These are phyloP conservation scores for Jackrogersella minutella DNA, from an alignment of 495 filamentous ascomycete genomes.

Conservation along the genomic window DNA sequence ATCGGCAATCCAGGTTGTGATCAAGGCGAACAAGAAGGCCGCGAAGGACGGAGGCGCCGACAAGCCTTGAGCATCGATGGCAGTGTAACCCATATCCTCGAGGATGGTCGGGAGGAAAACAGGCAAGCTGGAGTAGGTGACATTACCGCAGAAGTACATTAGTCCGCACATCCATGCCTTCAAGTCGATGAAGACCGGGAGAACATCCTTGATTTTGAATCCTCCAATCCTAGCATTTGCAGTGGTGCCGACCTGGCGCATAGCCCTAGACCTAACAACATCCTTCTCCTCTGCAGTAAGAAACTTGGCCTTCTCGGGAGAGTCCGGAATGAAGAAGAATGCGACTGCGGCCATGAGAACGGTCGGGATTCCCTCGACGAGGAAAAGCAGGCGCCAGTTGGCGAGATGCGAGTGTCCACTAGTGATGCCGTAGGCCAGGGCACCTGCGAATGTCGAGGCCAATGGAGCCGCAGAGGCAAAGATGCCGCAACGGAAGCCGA, in stretches of 20 bases:
- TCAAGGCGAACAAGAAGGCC: slow-evolving; percentile 70
- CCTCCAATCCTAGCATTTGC: slow-evolving; percentile 52
- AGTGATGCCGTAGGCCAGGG: slow-evolving; percentile 80
- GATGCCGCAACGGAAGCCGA: slow-evolving; percentile 75
- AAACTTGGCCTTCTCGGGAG: slow-evolving; percentile 69
- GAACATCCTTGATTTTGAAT: slow-evolving; percentile 65
- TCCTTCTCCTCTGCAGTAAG: slow-evolving; percentile 72
- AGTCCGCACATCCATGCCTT: slow-evolving; percentile 55
- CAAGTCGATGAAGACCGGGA: slow-evolving; percentile 61
- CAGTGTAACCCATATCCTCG: slow-evolving; percentile 75
- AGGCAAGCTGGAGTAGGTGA: slow-evolving; percentile 76
- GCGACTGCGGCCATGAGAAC: slow-evolving; percentile 66
- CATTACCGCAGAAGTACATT: slow-evolving; percentile 60
- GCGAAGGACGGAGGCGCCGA: slow-evolving; percentile 80
- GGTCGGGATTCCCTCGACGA: slow-evolving; percentile 78
- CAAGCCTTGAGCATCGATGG: slow-evolving; percentile 76
- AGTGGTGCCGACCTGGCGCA: slow-evolving; percentile 66
- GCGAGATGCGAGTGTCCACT: slow-evolving; percentile 69
- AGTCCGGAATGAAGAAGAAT: slow-evolving; percentile 75
- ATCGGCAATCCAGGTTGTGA: slow-evolving; percentile 73
- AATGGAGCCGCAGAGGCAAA: slow-evolving; percentile 77
- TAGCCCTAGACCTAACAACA: slow-evolving; percentile 66
- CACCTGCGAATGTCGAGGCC: slow-evolving; percentile 80
- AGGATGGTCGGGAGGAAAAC: slow-evolving; percentile 84
- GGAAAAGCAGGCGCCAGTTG: slow-evolving; percentile 79